Evolutionary conservation across 129 eudicot genomes (phyloP).

Genomic region (Escallonia rubra): DNA sequence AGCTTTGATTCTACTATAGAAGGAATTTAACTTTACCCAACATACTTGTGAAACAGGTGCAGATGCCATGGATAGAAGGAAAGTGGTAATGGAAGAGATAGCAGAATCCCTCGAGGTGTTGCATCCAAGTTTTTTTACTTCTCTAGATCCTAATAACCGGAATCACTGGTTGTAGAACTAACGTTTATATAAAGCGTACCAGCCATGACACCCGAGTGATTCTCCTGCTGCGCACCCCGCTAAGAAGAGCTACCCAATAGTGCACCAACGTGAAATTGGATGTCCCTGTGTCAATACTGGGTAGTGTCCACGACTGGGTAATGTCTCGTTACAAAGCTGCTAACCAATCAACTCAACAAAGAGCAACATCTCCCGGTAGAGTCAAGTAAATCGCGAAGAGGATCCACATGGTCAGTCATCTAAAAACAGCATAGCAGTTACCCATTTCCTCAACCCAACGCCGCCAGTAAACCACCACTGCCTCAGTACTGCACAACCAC

Average conservation of each 20-base stretch:
- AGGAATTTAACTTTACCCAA: slow-evolving; percentile 11
- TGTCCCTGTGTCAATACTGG: not conserved
- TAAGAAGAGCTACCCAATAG: slow-evolving; percentile 7
- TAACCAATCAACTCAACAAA: slow-evolving; percentile 14
- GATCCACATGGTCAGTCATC: slow-evolving; percentile 28
- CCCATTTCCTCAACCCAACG: too few species aligned
- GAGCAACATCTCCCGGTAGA: slow-evolving; percentile 4
- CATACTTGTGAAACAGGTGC: slow-evolving; percentile 5
- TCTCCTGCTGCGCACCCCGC: not conserved
- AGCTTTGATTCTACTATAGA: not conserved
- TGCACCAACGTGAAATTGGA: slow-evolving; percentile 19
- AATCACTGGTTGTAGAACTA: slow-evolving; percentile 38
- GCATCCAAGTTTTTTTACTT: slow-evolving; percentile 13
- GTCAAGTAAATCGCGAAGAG: slow-evolving; percentile 4
- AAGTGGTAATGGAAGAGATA: slow-evolving; percentile 10
- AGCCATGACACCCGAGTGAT: slow-evolving; percentile 18
- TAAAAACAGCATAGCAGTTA: slow-evolving; percentile 1
- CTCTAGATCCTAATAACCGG: slow-evolving; percentile 47
- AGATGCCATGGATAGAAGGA: slow-evolving; percentile 21
- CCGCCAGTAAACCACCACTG: too few species aligned
- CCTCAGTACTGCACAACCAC: too few species aligned
- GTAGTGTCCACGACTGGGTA: not conserved
- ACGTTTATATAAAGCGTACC: slow-evolving; percentile 26
- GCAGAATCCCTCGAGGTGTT: slow-evolving; percentile 27
- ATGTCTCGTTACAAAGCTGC: not conserved